Percentiles rank a stretch among this genome's conserved stretches.
Conservation (phyloP, 2,329 filamentous ascomycete genomes). For the Claviceps lovelessii region DNA sequence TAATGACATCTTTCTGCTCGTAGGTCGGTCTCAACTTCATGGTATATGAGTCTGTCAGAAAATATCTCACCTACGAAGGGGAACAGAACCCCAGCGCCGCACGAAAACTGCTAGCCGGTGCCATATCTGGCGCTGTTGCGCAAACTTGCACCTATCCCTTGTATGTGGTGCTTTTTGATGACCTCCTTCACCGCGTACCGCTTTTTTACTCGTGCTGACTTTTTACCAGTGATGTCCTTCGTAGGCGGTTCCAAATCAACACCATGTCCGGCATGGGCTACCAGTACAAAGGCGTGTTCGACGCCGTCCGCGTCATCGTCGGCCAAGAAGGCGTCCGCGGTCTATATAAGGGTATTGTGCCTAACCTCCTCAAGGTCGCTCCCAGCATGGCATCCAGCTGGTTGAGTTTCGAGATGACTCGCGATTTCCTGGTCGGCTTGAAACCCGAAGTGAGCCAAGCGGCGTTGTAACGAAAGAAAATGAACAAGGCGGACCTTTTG, state of each 20-base stretch:
- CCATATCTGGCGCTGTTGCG: slow-evolving; percentile 87
- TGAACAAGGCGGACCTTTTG: slow-evolving; percentile 5
- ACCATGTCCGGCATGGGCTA: slow-evolving; percentile 98
- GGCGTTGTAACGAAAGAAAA: slow-evolving; percentile 10
- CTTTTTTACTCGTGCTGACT: slow-evolving; percentile 8
- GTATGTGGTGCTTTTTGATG: slow-evolving; percentile 37
- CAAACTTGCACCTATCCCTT: slow-evolving; percentile 98
- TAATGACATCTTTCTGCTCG: slow-evolving; percentile 9
- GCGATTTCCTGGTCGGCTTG: slow-evolving; percentile 65
- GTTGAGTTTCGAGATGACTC: slow-evolving; percentile 89
- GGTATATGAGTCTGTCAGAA: slow-evolving; percentile 83
- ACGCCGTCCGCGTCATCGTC: slow-evolving; percentile 71
- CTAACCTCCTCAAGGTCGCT: slow-evolving; percentile 90
- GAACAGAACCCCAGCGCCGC: slow-evolving; percentile 65
- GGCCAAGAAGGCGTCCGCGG: slow-evolving; percentile 70
- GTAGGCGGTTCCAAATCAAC: slow-evolving; percentile 93
- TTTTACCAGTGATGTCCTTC: slow-evolving; percentile 61
- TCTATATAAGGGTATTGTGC: slow-evolving; percentile 89
- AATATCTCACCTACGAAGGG: slow-evolving; percentile 73
- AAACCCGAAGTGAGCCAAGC: slow-evolving; percentile 26
- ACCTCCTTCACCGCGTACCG: background rate
- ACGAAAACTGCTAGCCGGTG: slow-evolving; percentile 78
- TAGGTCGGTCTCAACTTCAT: slow-evolving; percentile 95
- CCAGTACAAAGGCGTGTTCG: slow-evolving; percentile 74
- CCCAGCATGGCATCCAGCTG: slow-evolving; percentile 98